A percentile compares a stretch with the other conserved stretches of the same genome.
Evolutionary conservation across 2,329 filamentous ascomycete genomes (phyloP).

Genomic region (Macroventuria anomochaeta): DNA sequence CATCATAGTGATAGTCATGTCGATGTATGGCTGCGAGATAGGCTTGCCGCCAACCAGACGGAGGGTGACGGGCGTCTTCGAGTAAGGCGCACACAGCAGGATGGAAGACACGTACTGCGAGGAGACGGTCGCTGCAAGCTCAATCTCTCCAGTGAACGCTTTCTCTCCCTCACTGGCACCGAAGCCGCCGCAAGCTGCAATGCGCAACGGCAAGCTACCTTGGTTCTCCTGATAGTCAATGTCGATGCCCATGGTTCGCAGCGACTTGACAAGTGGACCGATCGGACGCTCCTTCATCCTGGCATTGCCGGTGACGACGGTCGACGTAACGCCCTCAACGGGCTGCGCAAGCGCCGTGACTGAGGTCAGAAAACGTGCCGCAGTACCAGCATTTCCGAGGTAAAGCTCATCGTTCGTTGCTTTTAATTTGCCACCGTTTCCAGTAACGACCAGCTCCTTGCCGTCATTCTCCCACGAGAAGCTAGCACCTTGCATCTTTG

Average conservation of each 20-base stretch:
- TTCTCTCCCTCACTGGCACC: conserved; percentile 75
- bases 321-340: conserved; percentile 66
- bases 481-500: conserved; percentile 80
- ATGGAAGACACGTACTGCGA: conserved; percentile 99
- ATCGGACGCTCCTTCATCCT: conserved; percentile 97
- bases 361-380: conserved; percentile 91
- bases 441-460: conserved; percentile 86
- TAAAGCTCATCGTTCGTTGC: conserved; percentile 82
- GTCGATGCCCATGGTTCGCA: conserved; percentile 83
- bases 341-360: conserved; percentile 84
- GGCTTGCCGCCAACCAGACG: conserved; percentile 94
- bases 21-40: conserved; percentile 95
- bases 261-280: conserved; percentile 87
- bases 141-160: conserved; percentile 73
- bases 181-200: conserved; percentile 66
- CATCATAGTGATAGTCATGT: conserved; percentile 99
- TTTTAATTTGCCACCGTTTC: conserved; percentile 83
- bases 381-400: conserved; percentile 94
- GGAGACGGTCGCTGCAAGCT: conserved; percentile 91
- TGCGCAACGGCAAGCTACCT: conserved; percentile 81
- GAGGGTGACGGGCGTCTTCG: conserved; percentile 89
- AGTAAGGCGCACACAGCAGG: conserved; percentile 95
- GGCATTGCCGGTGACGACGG: conserved; percentile 87
- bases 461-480: conserved; percentile 95
- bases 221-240: conserved; percentile 86